Conservation (phyloP, 306 rosid species). For the Begonia fuchsioides region DNA sequence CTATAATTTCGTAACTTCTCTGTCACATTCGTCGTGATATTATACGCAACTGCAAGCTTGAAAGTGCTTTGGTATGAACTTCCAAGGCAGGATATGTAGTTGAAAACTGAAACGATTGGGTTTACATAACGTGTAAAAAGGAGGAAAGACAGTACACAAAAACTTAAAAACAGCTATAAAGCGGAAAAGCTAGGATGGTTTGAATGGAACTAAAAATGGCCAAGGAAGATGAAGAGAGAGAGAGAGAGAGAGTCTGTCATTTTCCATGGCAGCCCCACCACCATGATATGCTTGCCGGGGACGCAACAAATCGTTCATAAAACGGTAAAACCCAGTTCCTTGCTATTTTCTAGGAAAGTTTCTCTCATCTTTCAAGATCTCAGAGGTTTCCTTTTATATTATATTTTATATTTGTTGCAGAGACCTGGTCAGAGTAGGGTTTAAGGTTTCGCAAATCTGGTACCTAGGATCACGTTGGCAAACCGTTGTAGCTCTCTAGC, state of each 20-base stretch:
- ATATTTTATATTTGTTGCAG: neutral
- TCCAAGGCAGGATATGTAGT: too few relatives aligned
- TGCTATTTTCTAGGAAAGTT: neutral
- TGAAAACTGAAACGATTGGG: too few relatives aligned
- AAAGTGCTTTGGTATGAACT: too few relatives aligned
- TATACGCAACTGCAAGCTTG: too few relatives aligned
- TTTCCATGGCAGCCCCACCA: neutral
- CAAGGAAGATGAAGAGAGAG: neutral
- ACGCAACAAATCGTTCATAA: constrained; percentile 6
- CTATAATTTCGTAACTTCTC: too few relatives aligned
- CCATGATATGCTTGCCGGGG: neutral
- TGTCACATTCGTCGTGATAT: too few relatives aligned
- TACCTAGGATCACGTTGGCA: too few relatives aligned
- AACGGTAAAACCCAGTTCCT: neutral
- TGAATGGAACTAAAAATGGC: neutral
- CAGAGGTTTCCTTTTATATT: neutral
- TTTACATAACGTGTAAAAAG: too few relatives aligned
- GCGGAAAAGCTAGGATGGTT: too few relatives aligned
- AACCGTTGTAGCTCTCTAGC: neutral
- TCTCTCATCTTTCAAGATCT: neutral
- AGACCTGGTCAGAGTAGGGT: too few relatives aligned
- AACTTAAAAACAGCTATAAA: neutral
- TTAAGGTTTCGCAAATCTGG: too few relatives aligned
- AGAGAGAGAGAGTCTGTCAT: neutral
- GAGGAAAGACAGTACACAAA: neutral